Base-by-base conservation (phyloP, 331 rosid species). In the Acacia pycnantha region DNA sequence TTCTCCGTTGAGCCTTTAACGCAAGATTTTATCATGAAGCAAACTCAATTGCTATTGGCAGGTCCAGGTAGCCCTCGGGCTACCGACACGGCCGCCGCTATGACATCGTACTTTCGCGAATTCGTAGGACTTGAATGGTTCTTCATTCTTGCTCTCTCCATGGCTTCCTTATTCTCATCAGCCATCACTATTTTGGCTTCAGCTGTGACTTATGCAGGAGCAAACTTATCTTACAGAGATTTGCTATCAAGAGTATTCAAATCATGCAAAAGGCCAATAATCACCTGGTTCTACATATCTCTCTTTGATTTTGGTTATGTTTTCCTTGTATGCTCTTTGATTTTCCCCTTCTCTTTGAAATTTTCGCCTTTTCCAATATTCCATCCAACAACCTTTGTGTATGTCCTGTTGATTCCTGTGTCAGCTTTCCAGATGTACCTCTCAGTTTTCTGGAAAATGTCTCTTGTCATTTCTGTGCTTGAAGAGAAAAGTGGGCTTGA, bases 401-500 rank as follows among this genome's bases (percentile, higher is more conserved):
- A 31, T 26, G 5, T 54, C 6, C 2, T 58, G 18, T 8, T 15
- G 15, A 12, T 74, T 16, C 21, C 31, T 41, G 47, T 47, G 11
- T 2, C 35, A 15, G 12, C 44, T 70, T 47, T 76, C 59, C 15
- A 27, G 43, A 16, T 48, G 31, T 80, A 83, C 58, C 27, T 82
- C 8, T 26, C 74, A 19, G 80, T 86, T 66, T 77, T 71, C 14
- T 86, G 84, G 85, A 54, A n/a, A 11, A 56, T 86, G 27, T 85
- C 84, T 4, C 4, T 86, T 13, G 83, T 83, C 22, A 70, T 79
- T 71, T 80, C 86, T 0, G 77, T 86, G 5, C 62, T 86, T 6
- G 86, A 86, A 66, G 89, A 80, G 10, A 79, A 43, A 70, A 12
- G 80, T 26, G 89, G 86, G 2, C 33, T 77, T 15, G 82, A 76